Evolutionary conservation across 345 rosid species (phyloP), one percentile per base, ranked within the genome.

Genomic region (Acer campestre): DNA sequence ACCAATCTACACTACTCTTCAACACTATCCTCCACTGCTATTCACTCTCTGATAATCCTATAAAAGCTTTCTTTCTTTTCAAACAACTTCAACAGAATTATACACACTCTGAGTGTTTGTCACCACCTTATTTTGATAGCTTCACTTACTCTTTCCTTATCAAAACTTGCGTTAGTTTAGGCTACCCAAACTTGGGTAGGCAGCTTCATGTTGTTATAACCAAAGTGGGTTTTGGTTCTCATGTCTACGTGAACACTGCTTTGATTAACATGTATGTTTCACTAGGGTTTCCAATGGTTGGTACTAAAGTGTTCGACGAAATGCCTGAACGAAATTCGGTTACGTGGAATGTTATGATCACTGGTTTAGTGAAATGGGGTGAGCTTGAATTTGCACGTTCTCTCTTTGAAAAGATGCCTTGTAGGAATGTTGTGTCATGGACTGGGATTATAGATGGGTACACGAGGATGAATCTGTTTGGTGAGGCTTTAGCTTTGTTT

Each of bases 291-390:
- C 75, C 64, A 44, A 18, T 13, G 7, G 72, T 82, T 56, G 89
- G 93, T 5, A 23, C 78, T 13, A 76, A 83, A 22, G 69, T 89
- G 91, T 93, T 95, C 14, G 92, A 88, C n/a, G 86, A 80, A 89
- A 92, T 93, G 93, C 92, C 89, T 23, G 86, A 78, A 0, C 88
- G 85, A 76, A 95, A 81, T 79, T 56, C 31, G 1, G 97, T 93
- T 46, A 84, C 97, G 0, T 92, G 95, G 98, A 95, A 95, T 81
- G 95, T 85, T 77, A 82, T 93, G 90, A 89, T 93, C 20, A 87
- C 94, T 75, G 98, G 91, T 23, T 85, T 88, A 69, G 87, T 85
- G 7, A 90, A 86, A 67, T 75, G 84, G 88, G 90, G 92, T 63
- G 82, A 90, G 67, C 84, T 89, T 64, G 92, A 79, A n/a, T 72